Evolutionary conservation across 2,329 filamentous ascomycete species (phyloP).

Genomic region (Fusarium subtropicale): DNA sequence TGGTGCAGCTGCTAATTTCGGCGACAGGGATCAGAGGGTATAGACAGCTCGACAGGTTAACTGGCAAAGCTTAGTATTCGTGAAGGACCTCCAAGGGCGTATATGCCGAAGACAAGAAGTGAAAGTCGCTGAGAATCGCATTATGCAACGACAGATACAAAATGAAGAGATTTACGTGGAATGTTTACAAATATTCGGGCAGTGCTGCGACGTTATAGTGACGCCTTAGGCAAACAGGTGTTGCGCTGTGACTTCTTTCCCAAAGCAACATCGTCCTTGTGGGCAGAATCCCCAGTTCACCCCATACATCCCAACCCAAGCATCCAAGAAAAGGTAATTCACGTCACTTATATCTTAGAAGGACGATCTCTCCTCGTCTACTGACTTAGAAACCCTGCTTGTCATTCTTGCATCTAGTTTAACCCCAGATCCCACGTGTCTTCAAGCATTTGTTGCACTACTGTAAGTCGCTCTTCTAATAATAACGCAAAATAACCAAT

Average conservation of each 20-base stretch:
- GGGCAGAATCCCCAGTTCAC: too few species aligned
- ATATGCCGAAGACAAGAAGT: too few species aligned
- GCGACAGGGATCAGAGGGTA: too few species aligned
- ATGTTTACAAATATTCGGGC: too few species aligned
- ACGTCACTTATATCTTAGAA: background rate
- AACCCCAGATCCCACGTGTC: conserved; percentile 4
- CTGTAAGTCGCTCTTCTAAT: background rate
- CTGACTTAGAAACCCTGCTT: background rate
- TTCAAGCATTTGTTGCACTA: background rate
- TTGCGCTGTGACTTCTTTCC: background rate
- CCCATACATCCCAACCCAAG: background rate
- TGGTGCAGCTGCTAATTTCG: too few species aligned
- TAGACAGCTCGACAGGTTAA: too few species aligned
- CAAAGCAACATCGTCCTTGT: background rate
- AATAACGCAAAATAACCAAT: conserved; percentile 6
- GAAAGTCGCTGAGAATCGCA: background rate
- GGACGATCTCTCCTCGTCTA: background rate
- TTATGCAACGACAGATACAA: background rate
- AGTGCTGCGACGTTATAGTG: background rate
- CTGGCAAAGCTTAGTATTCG: too few species aligned
- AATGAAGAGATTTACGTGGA: background rate
- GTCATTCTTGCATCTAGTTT: background rate
- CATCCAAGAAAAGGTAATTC: background rate
- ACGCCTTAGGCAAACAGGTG: background rate
- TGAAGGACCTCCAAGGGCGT: too few species aligned